phyloP scores from a whole-genome alignment of 1,284 basidiomycete species.

The Tilletia indica region DNA sequence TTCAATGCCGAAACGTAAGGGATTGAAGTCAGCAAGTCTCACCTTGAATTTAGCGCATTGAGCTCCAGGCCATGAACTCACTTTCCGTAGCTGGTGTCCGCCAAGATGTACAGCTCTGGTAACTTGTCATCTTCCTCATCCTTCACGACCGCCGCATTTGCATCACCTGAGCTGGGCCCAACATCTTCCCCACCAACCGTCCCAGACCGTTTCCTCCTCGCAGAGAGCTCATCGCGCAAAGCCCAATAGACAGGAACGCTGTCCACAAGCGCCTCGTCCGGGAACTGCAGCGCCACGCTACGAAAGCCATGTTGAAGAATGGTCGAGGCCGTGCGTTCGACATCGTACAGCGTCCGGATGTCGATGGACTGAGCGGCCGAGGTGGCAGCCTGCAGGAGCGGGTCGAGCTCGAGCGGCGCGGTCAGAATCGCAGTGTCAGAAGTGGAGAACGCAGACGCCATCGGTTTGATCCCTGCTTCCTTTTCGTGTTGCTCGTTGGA shows the following conservation, averaged over 20 bases:
- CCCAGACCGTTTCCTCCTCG: slow-evolving; percentile 57
- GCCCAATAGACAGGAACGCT: slow-evolving; percentile 81
- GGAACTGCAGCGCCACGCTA: slow-evolving; percentile 78
- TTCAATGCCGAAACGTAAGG: slow-evolving; percentile 53
- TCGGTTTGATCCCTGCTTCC: neutral
- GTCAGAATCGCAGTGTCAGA: slow-evolving; percentile 50
- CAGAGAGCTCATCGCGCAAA: slow-evolving; percentile 61
- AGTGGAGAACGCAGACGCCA: slow-evolving; percentile 37
- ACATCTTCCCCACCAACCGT: slow-evolving; percentile 25
- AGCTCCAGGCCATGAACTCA: slow-evolving; percentile 54
- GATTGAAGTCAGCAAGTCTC: neutral
- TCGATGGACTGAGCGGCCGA: slow-evolving; percentile 36
- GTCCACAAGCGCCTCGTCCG: slow-evolving; percentile 83
- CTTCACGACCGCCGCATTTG: neutral
- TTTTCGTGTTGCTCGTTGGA: neutral
- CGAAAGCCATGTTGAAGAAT: slow-evolving; percentile 29
- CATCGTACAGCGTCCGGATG: slow-evolving; percentile 39
- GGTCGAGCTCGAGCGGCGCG: slow-evolving; percentile 39
- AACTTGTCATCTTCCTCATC: neutral
- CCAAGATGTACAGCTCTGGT: slow-evolving; percentile 76
- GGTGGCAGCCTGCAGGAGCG: slow-evolving; percentile 39
- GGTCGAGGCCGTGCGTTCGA: slow-evolving; percentile 34
- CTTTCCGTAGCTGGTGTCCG: slow-evolving; percentile 97
- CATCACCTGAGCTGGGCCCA: neutral
- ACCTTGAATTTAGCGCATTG: neutral